phyloP scores from a whole-genome alignment of 179 eudicot genomes.

The Amaranthus tricolor region DNA sequence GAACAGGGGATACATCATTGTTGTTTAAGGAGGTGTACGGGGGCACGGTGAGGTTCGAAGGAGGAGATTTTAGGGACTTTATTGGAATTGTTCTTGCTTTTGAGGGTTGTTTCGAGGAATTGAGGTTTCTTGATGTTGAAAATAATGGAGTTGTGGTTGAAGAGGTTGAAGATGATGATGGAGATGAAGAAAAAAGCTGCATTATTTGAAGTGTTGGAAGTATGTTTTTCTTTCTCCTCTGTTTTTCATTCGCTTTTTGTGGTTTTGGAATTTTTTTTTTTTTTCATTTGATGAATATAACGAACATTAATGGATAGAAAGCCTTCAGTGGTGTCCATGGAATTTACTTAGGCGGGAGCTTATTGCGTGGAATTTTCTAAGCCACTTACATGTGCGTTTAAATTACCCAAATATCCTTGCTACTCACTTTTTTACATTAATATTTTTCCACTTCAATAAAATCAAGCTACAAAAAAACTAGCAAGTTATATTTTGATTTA shows the following conservation, averaged over 20 bases:
- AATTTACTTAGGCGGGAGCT: constrained; percentile 10
- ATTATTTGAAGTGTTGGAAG: constrained; percentile 13
- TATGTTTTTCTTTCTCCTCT: constrained; percentile 1
- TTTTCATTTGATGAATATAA: not conserved
- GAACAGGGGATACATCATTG: constrained; percentile 24
- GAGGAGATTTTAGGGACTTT: constrained; percentile 35
- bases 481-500: too few species aligned
- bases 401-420: not conserved
- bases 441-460: too few species aligned
- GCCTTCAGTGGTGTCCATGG: not conserved
- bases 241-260: not conserved
- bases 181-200: constrained; percentile 30
- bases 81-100: constrained; percentile 24
- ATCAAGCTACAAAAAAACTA: too few species aligned
- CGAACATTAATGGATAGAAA: constrained; percentile 11
- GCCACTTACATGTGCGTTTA: not conserved
- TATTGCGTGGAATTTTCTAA: constrained; percentile 18
- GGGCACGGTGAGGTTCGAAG: constrained; percentile 31
- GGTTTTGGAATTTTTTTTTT: not conserved
- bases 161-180: constrained; percentile 30
- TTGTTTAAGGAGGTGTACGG: constrained; percentile 23
- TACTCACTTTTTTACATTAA: not conserved
- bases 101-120: constrained; percentile 26
- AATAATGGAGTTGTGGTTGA: constrained; percentile 20
- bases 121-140: constrained; percentile 5